These are phyloP conservation scores for Talaromyces sp. DNA, from an alignment of 2,329 filamentous ascomycete species.

Conservation along the genomic window DNA sequence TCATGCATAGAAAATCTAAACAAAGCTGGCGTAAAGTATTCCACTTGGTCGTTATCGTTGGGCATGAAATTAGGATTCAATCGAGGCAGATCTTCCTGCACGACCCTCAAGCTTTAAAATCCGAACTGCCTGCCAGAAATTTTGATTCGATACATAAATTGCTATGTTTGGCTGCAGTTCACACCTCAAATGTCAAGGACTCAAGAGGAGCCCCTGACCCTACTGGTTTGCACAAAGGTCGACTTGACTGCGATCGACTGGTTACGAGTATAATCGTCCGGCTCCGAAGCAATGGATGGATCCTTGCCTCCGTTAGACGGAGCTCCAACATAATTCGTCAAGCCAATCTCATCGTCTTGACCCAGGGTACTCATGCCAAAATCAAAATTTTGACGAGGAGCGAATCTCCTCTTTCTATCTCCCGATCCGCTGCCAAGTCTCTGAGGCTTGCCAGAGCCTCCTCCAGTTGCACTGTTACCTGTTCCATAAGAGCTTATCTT, in stretches of 20 bases:
- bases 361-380: not conserved
- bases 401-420: not conserved
- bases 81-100: too few species aligned
- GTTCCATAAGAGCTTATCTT: not conserved
- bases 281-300: not conserved
- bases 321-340: constrained; percentile 5
- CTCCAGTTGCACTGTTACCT: not conserved
- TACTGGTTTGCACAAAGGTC: constrained; percentile 1
- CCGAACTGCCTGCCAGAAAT: too few species aligned
- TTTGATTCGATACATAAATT: too few species aligned
- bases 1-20: too few species aligned
- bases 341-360: constrained; percentile 7
- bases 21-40: too few species aligned
- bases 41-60: too few species aligned
- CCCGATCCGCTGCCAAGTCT: not conserved
- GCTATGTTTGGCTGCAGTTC: too few species aligned
- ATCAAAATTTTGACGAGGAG: not conserved
- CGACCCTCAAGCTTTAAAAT: too few species aligned
- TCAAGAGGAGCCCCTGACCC: not conserved
- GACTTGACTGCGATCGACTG: not conserved
- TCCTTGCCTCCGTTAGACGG: not conserved
- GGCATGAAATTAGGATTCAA: too few species aligned
- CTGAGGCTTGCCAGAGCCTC: not conserved
- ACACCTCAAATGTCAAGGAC: too few species aligned
- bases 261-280: not conserved